phyloP scores from a whole-genome alignment of 371 early-diverging fungal genomes.

The Dichotomocladium elegans region DNA sequence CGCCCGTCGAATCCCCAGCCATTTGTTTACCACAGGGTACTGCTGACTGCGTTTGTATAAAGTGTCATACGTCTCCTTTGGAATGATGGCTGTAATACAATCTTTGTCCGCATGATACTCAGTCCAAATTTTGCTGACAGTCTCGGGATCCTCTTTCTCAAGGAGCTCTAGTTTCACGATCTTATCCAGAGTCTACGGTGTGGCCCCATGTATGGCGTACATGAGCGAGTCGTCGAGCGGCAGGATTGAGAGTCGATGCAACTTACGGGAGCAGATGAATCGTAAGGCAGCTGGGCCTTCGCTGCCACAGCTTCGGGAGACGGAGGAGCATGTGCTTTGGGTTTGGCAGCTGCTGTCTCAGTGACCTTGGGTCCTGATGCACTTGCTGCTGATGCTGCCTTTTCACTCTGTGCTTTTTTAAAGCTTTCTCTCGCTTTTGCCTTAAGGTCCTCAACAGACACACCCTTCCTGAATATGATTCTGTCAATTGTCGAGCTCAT shows the following conservation, averaged over 20 bases:
- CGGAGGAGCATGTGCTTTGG: conserved; percentile 16
- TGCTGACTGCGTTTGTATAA: conserved; percentile 58
- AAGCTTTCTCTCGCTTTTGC: conserved; percentile 38
- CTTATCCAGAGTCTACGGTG: conserved; percentile 69
- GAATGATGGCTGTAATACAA: conserved; percentile 75
- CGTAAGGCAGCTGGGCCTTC: conserved; percentile 30
- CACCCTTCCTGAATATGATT: conserved; percentile 23
- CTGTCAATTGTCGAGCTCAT: conserved; percentile 19
- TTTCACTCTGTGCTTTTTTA: conserved; percentile 14
- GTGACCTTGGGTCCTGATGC: conserved; percentile 4
- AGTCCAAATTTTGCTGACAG: conserved; percentile 81
- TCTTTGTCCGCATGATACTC: conserved; percentile 70
- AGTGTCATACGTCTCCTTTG: conserved; percentile 65
- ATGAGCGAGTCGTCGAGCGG: too few relatives aligned
- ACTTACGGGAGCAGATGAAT: conserved; percentile 48
- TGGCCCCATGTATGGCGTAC: not conserved
- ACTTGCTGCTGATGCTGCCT: conserved; percentile 16
- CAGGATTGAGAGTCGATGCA: too few relatives aligned
- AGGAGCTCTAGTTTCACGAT: conserved; percentile 75
- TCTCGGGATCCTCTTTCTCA: conserved; percentile 57
- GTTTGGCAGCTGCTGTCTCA: conserved; percentile 6
- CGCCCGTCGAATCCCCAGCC: too few relatives aligned
- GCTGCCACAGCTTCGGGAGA: conserved; percentile 27
- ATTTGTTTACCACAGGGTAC: conserved; percentile 67
- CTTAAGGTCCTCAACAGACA: conserved; percentile 49